These are phyloP conservation scores for Blastobotrys proliferans DNA, from an alignment of 1,139 yeast genomes.

Conservation along the genomic window DNA sequence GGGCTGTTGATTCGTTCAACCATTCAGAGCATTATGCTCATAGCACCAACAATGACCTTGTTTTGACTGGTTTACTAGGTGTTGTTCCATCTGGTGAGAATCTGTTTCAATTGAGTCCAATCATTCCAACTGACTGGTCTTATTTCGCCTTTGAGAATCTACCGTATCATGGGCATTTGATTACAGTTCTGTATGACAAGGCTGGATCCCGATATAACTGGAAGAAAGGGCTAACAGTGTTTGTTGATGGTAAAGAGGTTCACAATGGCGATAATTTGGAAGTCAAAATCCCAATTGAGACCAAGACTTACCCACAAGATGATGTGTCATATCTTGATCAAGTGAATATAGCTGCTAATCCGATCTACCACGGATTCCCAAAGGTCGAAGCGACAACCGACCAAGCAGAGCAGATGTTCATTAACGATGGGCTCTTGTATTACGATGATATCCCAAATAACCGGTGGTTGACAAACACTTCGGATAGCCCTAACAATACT, in stretches of 20 bases:
- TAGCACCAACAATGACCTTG: background rate
- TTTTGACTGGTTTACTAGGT: background rate
- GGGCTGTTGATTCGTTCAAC: background rate
- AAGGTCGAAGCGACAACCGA: background rate
- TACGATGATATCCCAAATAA: background rate
- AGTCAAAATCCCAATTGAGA: background rate
- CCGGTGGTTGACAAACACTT: background rate
- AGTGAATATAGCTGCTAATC: conserved; percentile 2
- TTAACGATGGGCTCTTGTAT: background rate
- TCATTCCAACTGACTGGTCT: background rate
- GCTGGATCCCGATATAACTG: background rate
- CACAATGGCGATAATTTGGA: background rate
- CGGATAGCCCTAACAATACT: background rate
- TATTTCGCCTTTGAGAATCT: conserved; percentile 2
- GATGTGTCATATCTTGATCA: too few species aligned
- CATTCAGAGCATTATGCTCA: background rate
- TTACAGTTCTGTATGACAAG: background rate
- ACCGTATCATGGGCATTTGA: background rate
- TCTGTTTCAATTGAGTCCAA: background rate
- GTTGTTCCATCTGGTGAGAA: background rate
- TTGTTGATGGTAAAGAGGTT: background rate
- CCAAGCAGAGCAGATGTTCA: background rate
- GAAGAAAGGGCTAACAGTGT: conserved; percentile 2
- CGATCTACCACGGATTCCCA: background rate
- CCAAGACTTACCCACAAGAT: background rate